A percentile compares a stretch with the other conserved stretches of the same genome.
phyloP scores from a whole-genome alignment of 805 yeast species.

The Yarrowia bubula region DNA sequence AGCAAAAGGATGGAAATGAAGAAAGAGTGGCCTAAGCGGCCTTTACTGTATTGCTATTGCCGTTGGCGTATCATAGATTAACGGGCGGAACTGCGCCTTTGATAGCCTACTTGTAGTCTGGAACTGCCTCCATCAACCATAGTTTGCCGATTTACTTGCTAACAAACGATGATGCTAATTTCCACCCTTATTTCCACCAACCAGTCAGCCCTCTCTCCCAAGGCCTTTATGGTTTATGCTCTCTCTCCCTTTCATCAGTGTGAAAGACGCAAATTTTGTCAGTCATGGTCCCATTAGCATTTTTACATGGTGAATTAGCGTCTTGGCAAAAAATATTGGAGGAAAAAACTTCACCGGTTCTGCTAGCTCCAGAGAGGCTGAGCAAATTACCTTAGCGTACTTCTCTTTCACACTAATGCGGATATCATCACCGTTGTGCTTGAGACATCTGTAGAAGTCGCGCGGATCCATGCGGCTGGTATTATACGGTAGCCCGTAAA shows the following conservation, averaged over 20 bases:
- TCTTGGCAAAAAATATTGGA: not conserved
- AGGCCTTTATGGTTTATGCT: too few species aligned
- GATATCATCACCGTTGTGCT: too few species aligned
- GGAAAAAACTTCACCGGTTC: slow-evolving; percentile 1
- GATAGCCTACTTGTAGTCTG: too few species aligned
- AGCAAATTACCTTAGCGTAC: not conserved
- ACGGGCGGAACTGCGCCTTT: not conserved
- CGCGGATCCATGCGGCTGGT: not conserved
- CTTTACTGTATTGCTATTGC: too few species aligned
- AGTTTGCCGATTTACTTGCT: not conserved
- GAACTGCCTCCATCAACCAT: not conserved
- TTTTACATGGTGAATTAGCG: not conserved
- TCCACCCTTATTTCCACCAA: not conserved
- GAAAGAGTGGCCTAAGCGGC: too few species aligned
- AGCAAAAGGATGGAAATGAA: not conserved
- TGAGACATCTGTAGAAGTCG: not conserved
- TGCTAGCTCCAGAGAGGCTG: not conserved
- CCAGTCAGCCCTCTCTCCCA: too few species aligned
- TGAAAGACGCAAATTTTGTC: slow-evolving; percentile 3
- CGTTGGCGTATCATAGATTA: not conserved
- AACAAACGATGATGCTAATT: not conserved
- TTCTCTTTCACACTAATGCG: too few species aligned
- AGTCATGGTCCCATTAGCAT: not conserved
- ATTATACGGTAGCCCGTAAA: too few species aligned
- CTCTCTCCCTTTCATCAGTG: not conserved